These are phyloP conservation scores for Chalciporus sphaerocephalus DNA, from an alignment of 768 basidiomycete species.

Conservation along the genomic window DNA sequence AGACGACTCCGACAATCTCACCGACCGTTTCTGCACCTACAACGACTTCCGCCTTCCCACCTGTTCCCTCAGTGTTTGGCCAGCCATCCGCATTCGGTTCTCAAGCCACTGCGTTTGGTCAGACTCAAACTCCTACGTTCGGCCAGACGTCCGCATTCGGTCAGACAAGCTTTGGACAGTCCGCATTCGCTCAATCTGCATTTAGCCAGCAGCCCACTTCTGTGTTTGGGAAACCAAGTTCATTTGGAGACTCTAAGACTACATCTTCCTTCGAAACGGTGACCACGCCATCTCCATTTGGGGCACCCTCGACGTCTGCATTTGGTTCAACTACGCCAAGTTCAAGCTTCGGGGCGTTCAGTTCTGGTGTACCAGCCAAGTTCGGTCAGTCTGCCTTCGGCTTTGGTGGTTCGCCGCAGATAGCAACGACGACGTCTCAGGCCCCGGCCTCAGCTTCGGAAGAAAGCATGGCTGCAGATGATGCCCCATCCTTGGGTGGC, in stretches of 20 bases:
- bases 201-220: constrained; percentile 19
- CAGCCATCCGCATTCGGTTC: constrained; percentile 28
- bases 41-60: constrained; percentile 27
- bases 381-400: constrained; percentile 32
- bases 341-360: constrained; percentile 32
- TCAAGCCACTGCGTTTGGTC: constrained; percentile 19
- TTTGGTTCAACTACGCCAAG: constrained; percentile 22
- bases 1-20: constrained; percentile 22
- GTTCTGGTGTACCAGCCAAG: constrained; percentile 27
- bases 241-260: constrained; percentile 19
- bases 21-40: constrained; percentile 17
- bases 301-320: constrained; percentile 11
- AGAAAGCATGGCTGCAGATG: constrained; percentile 33
- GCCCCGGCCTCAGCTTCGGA: constrained; percentile 16
- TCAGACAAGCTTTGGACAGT: constrained; percentile 7
- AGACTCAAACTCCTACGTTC: constrained; percentile 21
- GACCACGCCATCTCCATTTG: constrained; percentile 18
- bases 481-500: constrained; percentile 28
- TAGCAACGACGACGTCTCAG: not conserved
- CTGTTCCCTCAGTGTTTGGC: constrained; percentile 33
- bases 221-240: constrained; percentile 21
- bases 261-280: constrained; percentile 14
- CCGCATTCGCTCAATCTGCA: constrained; percentile 3
- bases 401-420: constrained; percentile 14
- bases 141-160: constrained; percentile 29